phyloP scores from a whole-genome alignment of 768 basidiomycete species.

The Tephrocybe sp. region DNA sequence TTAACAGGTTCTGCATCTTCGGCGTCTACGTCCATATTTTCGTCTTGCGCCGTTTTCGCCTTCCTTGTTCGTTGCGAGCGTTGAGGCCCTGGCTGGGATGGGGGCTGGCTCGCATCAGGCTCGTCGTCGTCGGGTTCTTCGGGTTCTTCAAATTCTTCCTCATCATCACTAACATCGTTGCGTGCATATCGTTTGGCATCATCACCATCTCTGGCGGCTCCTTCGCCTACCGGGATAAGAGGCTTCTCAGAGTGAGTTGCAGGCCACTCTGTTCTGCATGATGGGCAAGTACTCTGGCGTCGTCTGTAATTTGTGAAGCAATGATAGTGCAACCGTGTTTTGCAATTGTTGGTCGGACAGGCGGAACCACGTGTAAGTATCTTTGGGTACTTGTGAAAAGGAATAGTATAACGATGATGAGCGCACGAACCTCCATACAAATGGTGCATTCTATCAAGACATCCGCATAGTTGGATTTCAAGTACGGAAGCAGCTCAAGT shows the following conservation, averaged over 20 bases:
- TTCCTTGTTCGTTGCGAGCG: slow-evolving; percentile 32
- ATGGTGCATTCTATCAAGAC: slow-evolving; percentile 71
- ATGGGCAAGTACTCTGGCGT: slow-evolving; percentile 47
- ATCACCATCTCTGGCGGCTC: slow-evolving; percentile 60
- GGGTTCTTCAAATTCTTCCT: slow-evolving; percentile 38
- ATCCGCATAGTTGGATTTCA: slow-evolving; percentile 69
- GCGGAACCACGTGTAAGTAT: slow-evolving; percentile 66
- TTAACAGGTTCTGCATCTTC: slow-evolving; percentile 22
- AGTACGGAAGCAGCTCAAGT: slow-evolving; percentile 70
- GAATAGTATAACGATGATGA: too few species aligned
- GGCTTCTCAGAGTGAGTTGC: slow-evolving; percentile 39
- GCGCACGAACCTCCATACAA: slow-evolving; percentile 57
- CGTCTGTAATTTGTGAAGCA: slow-evolving; percentile 57
- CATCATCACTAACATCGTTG: slow-evolving; percentile 38
- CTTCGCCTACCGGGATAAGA: slow-evolving; percentile 65
- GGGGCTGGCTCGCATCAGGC: slow-evolving; percentile 28
- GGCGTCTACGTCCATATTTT: slow-evolving; percentile 42
- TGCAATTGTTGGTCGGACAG: slow-evolving; percentile 62
- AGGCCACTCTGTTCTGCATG: slow-evolving; percentile 63
- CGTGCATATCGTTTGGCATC: slow-evolving; percentile 37
- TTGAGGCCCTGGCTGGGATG: slow-evolving; percentile 17
- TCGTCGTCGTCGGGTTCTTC: slow-evolving; percentile 44
- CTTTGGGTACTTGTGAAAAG: slow-evolving; percentile 29
- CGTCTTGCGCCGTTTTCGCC: slow-evolving; percentile 23
- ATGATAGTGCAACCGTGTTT: slow-evolving; percentile 58